Evolutionary conservation across 352 stramenopile species (phyloP), one percentile per base, ranked within the genome.

Genomic region (Hyphochytrium catenoides): DNA sequence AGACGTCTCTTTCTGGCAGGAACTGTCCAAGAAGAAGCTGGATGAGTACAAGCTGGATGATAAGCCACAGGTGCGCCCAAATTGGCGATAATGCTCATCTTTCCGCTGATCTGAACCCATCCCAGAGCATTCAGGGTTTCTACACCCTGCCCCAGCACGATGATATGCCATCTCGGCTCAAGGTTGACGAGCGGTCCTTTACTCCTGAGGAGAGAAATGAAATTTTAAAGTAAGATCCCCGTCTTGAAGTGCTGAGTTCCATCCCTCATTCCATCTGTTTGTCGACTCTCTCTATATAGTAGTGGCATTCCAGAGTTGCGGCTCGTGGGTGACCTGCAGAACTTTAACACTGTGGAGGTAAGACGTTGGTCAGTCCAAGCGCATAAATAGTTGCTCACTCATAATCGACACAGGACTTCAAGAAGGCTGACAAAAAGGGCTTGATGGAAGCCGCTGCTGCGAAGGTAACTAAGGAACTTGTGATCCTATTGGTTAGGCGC

Each of bases 331-430:
- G 25, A 61, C 16, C 45, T 88, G 0, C 47, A 60, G 41, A 85
- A 85, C 42, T 76, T 66, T 9, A 88, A 89, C 42, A 87, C 74
- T 15, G 43, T 85, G 4, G 68, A 90, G 51, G 65, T 79, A 12
- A 9, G 50, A 17, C 31, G 5, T 37, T 18, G n/a, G n/a, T 37
- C 3, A 36, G 31, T 6, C 6, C 17, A 17, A 17, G 17, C 29
- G 11, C 5, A 37, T 17, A 36, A 2, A 20, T 5, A 25, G 3
- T 37, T 15, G 15, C 15, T 30, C 26, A 30, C 32, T 37, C 5
- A 37, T 37, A 5, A 25, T 5, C 6, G 36, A 14, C 5, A 29
- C 39, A 78, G 65, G 66, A 69, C 12, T 87, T 90, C 38, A 82
- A 83, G 44, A 56, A 41, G 0, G 43, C 79, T 12, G 72, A 90